Evolutionary conservation across 768 basidiomycete species (phyloP), one percentile per base, ranked within the genome.

Genomic region (Saitozyma sp.): DNA sequence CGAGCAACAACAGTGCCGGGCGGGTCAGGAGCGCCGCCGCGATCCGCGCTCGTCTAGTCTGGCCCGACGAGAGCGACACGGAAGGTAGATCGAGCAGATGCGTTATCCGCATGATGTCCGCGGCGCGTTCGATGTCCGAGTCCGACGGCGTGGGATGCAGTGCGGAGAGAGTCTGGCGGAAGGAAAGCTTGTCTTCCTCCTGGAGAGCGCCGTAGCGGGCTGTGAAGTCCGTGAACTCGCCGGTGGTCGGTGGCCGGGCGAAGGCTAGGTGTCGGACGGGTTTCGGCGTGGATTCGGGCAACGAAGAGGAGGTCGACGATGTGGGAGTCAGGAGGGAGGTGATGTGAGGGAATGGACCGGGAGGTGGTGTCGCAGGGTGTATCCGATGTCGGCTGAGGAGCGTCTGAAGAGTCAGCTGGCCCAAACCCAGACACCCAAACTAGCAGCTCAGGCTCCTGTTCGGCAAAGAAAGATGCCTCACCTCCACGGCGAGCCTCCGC

Each of bases 211-310:
- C 92, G 75, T 97, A 98, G 3, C 93, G 86, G 3, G 93, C 92
- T 0, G 92, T 89, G 73, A 89, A 96, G 80, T 98, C 94, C 63
- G 89, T 89, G 80, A 98, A 98, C 10, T 85, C 89, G 8, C 88
- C 87, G 48, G 68, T 68, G 52, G 59, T 37, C 11, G 71, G 76
- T 63, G 68, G 79, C 61, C 69, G 73, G 4, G 80, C 78, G 62
- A 80, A 79, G 14, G 72, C 79, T 0, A 81, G 82, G 17, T 78
- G 74, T 41, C 83, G 82, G 1, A 84, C 81, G 16, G 86, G 83
- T 63, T 89, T 86, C 86, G 83, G 65, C 90, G 19, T 39, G 6
- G 58, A 41, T 1, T 29, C 11, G 8, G 63, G 29, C 10, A 37
- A 20, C 17, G 14, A 16, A 10, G 46, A 10, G 14, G 16, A 11